Evolutionary conservation across 331 rosid species (phyloP), one percentile per base, ranked within the genome.

Genomic region (Saraca asoca): DNA sequence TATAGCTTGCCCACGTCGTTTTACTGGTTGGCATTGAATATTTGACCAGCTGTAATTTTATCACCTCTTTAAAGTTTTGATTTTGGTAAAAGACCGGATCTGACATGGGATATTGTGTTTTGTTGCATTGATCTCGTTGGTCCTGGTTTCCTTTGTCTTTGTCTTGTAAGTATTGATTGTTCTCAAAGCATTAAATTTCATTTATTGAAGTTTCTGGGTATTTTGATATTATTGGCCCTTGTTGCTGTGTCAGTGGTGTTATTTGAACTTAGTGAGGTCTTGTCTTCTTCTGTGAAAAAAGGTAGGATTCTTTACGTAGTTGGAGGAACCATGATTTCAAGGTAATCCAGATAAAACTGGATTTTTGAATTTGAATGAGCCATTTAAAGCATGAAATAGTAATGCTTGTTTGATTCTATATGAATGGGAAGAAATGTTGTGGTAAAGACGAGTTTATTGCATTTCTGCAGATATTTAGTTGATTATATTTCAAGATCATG

Each of bases 381-480:
- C 9, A 52, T 24, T n/a, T 14, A 16, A 51, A 3, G 24, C 31
- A 24, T 1, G 31, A 24, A 24, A 24, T 24, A 29, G 29, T 65
- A 13, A 16, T 58, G 45, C 49, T 38, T 48, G 38, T n/a, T 57
- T 35, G 17, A 39, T 53, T 16, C 58, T 72, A 2, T 29, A 63
- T 24, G 31, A 62, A 42, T 19, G 17, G 42, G 58, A 62, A 63
- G n/a, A n/a, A n/a, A 24, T 24, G 31, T 24, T 24, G 43, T 7
- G 51, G 34, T 54, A 56, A 68, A 59, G 13, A 41, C 49, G 66
- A 57, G n/a, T 54, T 1, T 62, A 44, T 54, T 74, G 18, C 51
- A 19, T 70, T 59, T 70, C 5, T 64, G 80, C 90, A 87, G 96
- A 80, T 68, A 70, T 78, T 62, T 64, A 66, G 73, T 62, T 76